A percentile compares a stretch with the other conserved stretches of the same genome.
These are phyloP conservation scores for Posidonia australis DNA, from an alignment of 106 monocot species.

Conservation along the genomic window DNA sequence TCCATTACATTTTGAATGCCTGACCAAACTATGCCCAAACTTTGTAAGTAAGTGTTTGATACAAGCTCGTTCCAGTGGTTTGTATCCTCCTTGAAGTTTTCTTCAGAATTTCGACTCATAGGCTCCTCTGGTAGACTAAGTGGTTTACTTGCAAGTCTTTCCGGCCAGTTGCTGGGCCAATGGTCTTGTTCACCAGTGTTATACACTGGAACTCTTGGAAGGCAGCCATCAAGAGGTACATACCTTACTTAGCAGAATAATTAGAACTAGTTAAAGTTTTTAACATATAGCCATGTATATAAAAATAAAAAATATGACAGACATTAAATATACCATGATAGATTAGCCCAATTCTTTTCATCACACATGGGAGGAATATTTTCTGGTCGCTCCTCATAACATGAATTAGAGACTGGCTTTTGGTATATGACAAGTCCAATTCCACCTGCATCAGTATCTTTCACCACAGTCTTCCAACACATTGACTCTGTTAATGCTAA, in stretches of 20 bases:
- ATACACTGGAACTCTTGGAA: conserved; percentile 26
- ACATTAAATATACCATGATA: conserved; percentile 71
- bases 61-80: conserved; percentile 59
- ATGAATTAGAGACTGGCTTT: conserved; percentile 73
- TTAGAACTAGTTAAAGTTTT: background rate
- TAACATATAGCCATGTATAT: too few relatives aligned
- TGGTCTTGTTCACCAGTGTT: conserved; percentile 18
- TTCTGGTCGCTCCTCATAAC: conserved; percentile 47
- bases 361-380: conserved; percentile 48
- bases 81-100: conserved; percentile 36
- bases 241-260: conserved; percentile 36
- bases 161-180: conserved; percentile 69
- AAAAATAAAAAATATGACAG: conserved; percentile 6
- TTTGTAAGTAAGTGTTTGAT: conserved; percentile 32
- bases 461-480: conserved; percentile 77
- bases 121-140: conserved; percentile 25
- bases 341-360: conserved; percentile 15
- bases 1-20: conserved; percentile 85
- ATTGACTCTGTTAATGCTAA: conserved; percentile 58
- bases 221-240: conserved; percentile 65
- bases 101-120: conserved; percentile 8
- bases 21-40: conserved; percentile 66
- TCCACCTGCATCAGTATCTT: conserved; percentile 48
- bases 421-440: conserved; percentile 90
- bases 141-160: conserved; percentile 41